phyloP scores from a whole-genome alignment of 2,329 filamentous ascomycete species.

The Cladosporium sp. region DNA sequence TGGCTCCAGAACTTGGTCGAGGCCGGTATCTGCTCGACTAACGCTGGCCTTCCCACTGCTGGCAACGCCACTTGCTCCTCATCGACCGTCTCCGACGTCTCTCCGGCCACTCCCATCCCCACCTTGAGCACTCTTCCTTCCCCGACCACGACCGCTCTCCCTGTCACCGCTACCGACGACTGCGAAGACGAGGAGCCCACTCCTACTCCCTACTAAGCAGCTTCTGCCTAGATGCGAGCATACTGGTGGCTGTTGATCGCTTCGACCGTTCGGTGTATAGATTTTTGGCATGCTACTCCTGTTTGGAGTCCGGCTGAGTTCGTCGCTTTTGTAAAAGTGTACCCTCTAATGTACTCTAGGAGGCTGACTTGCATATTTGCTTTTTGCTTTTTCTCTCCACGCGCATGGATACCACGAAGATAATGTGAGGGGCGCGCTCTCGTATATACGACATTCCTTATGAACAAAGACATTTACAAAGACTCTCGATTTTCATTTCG shows the following conservation, averaged over 20 bases:
- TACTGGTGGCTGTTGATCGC: neutral
- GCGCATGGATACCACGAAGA: neutral
- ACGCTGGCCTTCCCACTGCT: constrained; percentile 8
- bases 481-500: neutral
- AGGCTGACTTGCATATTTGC: neutral
- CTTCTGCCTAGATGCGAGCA: neutral
- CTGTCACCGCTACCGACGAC: neutral
- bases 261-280: neutral
- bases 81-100: neutral
- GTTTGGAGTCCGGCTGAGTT: neutral
- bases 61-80: neutral
- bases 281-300: neutral
- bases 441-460: neutral
- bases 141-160: neutral
- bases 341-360: constrained; percentile 5
- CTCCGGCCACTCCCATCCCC: neutral
- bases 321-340: neutral
- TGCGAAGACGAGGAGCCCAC: constrained; percentile 4
- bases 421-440: neutral
- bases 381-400: neutral
- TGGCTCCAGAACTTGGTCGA: constrained; percentile 35
- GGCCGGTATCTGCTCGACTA: constrained; percentile 27
- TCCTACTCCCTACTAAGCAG: neutral
- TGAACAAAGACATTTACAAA: neutral
- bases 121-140: neutral